phyloP scores from a whole-genome alignment of 2,329 filamentous ascomycete species.

The Ascochyta rabiei region DNA sequence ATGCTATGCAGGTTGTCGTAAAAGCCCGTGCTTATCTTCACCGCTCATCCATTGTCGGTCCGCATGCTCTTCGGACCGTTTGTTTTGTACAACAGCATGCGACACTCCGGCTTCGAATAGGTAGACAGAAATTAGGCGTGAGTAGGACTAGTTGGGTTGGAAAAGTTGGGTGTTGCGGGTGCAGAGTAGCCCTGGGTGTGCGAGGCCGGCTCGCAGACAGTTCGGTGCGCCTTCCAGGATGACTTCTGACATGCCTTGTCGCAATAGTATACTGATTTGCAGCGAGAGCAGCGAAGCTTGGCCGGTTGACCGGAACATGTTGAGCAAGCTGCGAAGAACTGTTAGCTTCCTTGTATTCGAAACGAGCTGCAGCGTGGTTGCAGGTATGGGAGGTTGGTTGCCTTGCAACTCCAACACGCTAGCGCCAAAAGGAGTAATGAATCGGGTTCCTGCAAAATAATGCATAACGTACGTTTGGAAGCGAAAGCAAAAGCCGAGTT shows the following conservation, averaged over 20 bases:
- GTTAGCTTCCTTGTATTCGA: background rate
- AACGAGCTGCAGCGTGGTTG: background rate
- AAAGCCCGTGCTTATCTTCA: slow-evolving; percentile 19
- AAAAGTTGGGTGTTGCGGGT: slow-evolving; percentile 36
- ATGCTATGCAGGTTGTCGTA: slow-evolving; percentile 19
- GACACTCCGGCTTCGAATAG: slow-evolving; percentile 3
- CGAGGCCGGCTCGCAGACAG: slow-evolving; percentile 46
- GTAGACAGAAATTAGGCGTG: slow-evolving; percentile 23
- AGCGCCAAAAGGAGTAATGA: slow-evolving; percentile 22
- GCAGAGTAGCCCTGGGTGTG: slow-evolving; percentile 33
- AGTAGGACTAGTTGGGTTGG: slow-evolving; percentile 32
- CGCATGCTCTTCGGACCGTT: slow-evolving; percentile 12
- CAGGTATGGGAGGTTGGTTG: slow-evolving; percentile 12
- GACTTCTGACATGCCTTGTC: slow-evolving; percentile 58
- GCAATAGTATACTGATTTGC: slow-evolving; percentile 57
- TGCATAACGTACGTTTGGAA: slow-evolving; percentile 38
- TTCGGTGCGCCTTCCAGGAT: slow-evolving; percentile 60
- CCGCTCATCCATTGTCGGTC: slow-evolving; percentile 16
- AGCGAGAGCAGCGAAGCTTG: slow-evolving; percentile 54
- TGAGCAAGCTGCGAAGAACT: slow-evolving; percentile 26
- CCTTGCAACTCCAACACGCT: slow-evolving; percentile 15
- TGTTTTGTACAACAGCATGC: slow-evolving; percentile 17
- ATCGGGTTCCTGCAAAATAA: slow-evolving; percentile 36
- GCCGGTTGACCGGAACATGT: slow-evolving; percentile 32
- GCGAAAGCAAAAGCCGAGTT: slow-evolving; percentile 27